Conservation (phyloP, 2,329 filamentous ascomycete species). For the Tolypocladium capitatum region DNA sequence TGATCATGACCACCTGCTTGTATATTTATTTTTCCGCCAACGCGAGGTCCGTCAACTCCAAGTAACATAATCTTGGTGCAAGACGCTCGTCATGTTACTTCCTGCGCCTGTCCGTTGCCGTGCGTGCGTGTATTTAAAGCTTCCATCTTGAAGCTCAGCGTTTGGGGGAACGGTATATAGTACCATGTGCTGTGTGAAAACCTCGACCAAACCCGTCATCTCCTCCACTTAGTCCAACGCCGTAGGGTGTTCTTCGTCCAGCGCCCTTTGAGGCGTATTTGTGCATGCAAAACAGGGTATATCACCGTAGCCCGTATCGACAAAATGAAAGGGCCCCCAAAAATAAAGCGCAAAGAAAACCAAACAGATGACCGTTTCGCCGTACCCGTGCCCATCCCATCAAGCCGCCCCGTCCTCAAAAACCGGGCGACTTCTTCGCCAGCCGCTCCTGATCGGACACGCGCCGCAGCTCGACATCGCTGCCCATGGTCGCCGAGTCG, state of each 20-base stretch:
- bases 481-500: constrained; percentile 16
- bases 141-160: neutral
- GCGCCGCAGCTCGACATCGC: constrained; percentile 19
- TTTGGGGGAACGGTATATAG: no score
- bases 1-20: neutral
- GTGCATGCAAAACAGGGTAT: neutral
- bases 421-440: constrained; percentile 12
- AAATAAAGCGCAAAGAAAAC: no score
- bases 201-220: neutral
- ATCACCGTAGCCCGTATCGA: neutral
- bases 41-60: no score
- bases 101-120: neutral
- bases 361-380: neutral
- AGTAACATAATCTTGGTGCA: no score
- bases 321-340: no score
- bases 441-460: constrained; percentile 13
- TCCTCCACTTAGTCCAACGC: no score
- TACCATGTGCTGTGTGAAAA: neutral
- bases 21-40: no score
- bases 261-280: neutral
- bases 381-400: neutral
- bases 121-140: neutral
- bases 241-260: neutral
- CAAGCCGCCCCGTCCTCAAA: constrained; percentile 2
- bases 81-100: no score